Percentiles rank a stretch among this genome's conserved stretches.
Conservation (phyloP, 495 filamentous ascomycete species). For the Amniculicola lignicola region DNA sequence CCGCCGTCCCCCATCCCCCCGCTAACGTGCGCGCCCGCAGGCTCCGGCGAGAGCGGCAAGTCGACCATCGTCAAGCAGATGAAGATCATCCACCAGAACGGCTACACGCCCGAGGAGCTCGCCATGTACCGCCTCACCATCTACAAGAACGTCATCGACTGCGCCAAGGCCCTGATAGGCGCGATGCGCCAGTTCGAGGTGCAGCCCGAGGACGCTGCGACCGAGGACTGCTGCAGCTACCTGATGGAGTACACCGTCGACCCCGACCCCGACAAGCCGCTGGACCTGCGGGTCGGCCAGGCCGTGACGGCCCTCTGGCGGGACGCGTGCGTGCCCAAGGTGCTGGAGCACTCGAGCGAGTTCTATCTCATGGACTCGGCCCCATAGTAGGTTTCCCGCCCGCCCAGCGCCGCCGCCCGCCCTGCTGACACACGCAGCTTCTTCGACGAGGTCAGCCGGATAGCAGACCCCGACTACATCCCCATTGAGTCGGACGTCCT, state of each 20-base stretch:
- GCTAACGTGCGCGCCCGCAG: slow-evolving; percentile 48
- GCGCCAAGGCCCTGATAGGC: slow-evolving; percentile 83
- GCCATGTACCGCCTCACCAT: slow-evolving; percentile 90
- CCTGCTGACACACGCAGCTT: slow-evolving; percentile 60
- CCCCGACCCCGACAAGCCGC: slow-evolving; percentile 75
- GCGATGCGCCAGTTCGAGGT: slow-evolving; percentile 87
- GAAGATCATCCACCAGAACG: slow-evolving; percentile 99
- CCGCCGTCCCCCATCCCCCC: no score
- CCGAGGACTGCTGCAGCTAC: slow-evolving; percentile 71
- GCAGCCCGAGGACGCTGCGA: slow-evolving; percentile 65
- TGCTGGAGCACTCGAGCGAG: slow-evolving; percentile 93
- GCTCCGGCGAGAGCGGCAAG: slow-evolving; percentile 97
- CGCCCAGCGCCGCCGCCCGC: background rate
- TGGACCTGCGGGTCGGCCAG: slow-evolving; percentile 74
- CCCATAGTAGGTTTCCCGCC: slow-evolving; percentile 70
- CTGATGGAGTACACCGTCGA: slow-evolving; percentile 85
- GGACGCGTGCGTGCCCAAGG: slow-evolving; percentile 75
- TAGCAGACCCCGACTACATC: slow-evolving; percentile 79
- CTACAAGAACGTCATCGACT: slow-evolving; percentile 97
- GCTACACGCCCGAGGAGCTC: slow-evolving; percentile 88
- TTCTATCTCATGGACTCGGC: slow-evolving; percentile 99
- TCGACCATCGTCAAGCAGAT: slow-evolving; percentile 99
- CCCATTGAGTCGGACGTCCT: slow-evolving; percentile 91
- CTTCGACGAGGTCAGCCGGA: slow-evolving; percentile 87
- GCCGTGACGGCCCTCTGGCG: slow-evolving; percentile 87